Conservation (phyloP, 495 filamentous ascomycete genomes). For the Aspergillus olivimuriae region DNA sequence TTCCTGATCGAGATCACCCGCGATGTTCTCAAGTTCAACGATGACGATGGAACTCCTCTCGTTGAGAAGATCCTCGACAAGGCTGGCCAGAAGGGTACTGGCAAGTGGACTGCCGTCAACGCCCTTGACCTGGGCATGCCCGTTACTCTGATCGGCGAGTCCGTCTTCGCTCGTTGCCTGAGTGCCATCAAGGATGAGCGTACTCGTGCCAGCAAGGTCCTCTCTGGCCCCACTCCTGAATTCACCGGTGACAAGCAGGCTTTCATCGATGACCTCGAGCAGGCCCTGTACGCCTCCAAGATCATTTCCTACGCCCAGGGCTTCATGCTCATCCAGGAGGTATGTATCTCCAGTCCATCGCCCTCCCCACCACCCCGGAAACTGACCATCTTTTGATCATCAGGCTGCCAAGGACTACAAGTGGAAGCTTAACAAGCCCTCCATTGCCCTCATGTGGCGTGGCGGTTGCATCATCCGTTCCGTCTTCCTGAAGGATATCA, state of each 20-base stretch:
- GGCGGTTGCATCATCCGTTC: conserved; percentile 99
- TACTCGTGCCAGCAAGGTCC: conserved; percentile 69
- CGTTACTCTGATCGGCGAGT: conserved; percentile 95
- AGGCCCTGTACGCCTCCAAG: conserved; percentile 98
- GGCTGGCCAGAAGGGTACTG: conserved; percentile 98
- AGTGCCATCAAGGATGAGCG: conserved; percentile 94
- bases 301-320: conserved; percentile 99
- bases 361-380: neutral
- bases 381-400: conserved; percentile 4
- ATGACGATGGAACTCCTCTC: conserved; percentile 82
- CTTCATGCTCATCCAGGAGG: conserved; percentile 99
- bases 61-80: conserved; percentile 99
- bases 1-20: conserved; percentile 99
- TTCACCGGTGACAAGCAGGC: conserved; percentile 87
- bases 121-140: conserved; percentile 98
- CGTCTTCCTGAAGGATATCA: conserved; percentile 99
- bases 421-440: conserved; percentile 99
- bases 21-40: conserved; percentile 94
- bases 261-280: conserved; percentile 94
- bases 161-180: conserved; percentile 91
- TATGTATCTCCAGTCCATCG: conserved; percentile 39
- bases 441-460: conserved; percentile 99
- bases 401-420: conserved; percentile 89
- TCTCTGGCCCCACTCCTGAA: conserved; percentile 66
- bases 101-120: conserved; percentile 99